Evolutionary conservation across 2,329 filamentous ascomycete species (phyloP).

Genomic region (Tricladium varicosporioides): DNA sequence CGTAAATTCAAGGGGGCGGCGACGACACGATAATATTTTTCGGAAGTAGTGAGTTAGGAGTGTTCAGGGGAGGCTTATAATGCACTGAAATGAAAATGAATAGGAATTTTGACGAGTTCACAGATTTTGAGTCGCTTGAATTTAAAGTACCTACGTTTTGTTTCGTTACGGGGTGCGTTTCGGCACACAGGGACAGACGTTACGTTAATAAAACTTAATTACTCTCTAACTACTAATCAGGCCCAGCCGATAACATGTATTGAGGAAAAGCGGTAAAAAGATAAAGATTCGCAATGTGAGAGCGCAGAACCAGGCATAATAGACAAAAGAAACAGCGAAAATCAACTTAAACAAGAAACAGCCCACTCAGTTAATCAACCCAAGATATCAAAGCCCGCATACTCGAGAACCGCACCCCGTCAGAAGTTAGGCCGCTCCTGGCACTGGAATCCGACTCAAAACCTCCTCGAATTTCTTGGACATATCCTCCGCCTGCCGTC

Average conservation of each 20-base stretch:
- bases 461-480: not conserved
- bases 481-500: not conserved
- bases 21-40: conserved; percentile 15
- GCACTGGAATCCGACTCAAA: not conserved
- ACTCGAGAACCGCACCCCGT: not conserved
- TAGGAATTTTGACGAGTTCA: conserved; percentile 2
- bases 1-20: conserved; percentile 3
- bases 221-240: not conserved
- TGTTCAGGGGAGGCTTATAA: conserved; percentile 1
- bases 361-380: not conserved
- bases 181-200: not conserved
- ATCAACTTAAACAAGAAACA: not conserved
- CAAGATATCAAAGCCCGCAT: not conserved
- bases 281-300: not conserved
- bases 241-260: not conserved
- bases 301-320: not conserved
- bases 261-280: not conserved
- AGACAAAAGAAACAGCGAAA: not conserved
- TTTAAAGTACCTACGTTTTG: not conserved
- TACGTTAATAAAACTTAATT: not conserved
- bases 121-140: conserved; percentile 1
- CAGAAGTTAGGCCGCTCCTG: not conserved
- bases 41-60: conserved; percentile 3
- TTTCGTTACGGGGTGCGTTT: not conserved
- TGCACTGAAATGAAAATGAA: conserved; percentile 4